Percentiles rank a stretch among this genome's conserved stretches.
phyloP scores from a whole-genome alignment of 2,329 filamentous ascomycete species.

The Fusarium mundagurra region DNA sequence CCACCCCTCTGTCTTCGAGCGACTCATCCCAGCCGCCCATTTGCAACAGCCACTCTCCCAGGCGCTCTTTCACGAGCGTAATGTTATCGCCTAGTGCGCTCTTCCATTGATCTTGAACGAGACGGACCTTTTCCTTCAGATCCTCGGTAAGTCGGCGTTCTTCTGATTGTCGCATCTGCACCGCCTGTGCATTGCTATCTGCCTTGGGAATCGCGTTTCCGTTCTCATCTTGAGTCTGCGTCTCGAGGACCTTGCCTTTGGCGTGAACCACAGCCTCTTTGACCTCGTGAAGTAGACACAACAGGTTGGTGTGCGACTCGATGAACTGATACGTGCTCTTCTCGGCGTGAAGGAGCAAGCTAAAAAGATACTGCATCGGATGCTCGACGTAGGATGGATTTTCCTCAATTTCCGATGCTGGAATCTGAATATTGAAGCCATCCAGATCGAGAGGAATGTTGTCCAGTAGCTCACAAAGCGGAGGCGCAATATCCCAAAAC shows the following conservation, averaged over 20 bases:
- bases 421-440: conserved; percentile 79
- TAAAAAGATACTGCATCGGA: conserved; percentile 91
- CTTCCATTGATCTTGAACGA: conserved; percentile 91
- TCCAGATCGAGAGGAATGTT: conserved; percentile 73
- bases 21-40: conserved; percentile 91
- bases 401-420: conserved; percentile 81
- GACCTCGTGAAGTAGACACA: conserved; percentile 91
- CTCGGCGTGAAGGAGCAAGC: conserved; percentile 84
- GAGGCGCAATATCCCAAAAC: conserved; percentile 97
- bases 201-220: conserved; percentile 46
- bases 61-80: conserved; percentile 75
- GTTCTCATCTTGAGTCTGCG: conserved; percentile 62
- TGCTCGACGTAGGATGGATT: conserved; percentile 83
- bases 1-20: conserved; percentile 67
- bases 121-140: conserved; percentile 90
- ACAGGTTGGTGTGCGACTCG: conserved; percentile 89
- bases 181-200: conserved; percentile 54
- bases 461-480: conserved; percentile 79
- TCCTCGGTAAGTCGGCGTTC: conserved; percentile 80
- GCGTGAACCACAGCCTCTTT: conserved; percentile 80
- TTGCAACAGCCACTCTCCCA: conserved; percentile 77
- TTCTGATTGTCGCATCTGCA: conserved; percentile 71
- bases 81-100: conserved; percentile 85
- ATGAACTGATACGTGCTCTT: conserved; percentile 98
- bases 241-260: conserved; percentile 73